Evolutionary conservation across 345 rosid species (phyloP).

Genomic region (Capsella bursapastoris): DNA sequence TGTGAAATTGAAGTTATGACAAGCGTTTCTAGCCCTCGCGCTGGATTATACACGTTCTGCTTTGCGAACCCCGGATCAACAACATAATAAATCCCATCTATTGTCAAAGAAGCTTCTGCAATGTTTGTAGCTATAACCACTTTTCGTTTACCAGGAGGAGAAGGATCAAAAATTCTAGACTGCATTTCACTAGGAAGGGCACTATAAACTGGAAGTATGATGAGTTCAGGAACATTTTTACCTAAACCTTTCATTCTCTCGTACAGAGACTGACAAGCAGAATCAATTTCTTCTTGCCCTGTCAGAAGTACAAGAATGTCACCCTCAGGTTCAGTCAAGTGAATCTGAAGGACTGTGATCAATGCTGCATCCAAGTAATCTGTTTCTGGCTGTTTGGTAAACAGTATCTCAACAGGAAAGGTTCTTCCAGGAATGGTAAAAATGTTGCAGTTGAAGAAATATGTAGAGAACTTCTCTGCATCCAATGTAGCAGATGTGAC

Average conservation of each 20-base stretch:
- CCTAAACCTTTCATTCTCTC: conserved; percentile 79
- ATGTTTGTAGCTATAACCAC: conserved; percentile 88
- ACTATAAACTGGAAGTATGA: conserved; percentile 82
- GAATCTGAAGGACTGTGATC: conserved; percentile 76
- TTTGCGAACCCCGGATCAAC: conserved; percentile 89
- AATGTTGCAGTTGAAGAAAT: conserved; percentile 78
- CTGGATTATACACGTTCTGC: conserved; percentile 81
- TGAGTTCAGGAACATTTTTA: conserved; percentile 73
- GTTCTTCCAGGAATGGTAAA: conserved; percentile 89
- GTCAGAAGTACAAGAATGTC: conserved; percentile 81
- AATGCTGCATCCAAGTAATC: conserved; percentile 83
- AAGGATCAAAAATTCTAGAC: conserved; percentile 84
- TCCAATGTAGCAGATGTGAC: conserved; percentile 87
- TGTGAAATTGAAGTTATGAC: conserved; percentile 84
- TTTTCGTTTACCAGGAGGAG: conserved; percentile 81
- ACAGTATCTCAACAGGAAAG: conserved; percentile 77
- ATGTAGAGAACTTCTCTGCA: conserved; percentile 82
- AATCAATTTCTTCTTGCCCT: conserved; percentile 88
- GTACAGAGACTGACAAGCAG: conserved; percentile 74
- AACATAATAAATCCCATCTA: conserved; percentile 80
- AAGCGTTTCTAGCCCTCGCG: conserved; percentile 77
- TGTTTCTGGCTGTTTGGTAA: conserved; percentile 84
- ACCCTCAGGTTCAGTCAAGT: conserved; percentile 90
- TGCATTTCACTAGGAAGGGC: conserved; percentile 93
- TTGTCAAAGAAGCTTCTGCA: conserved; percentile 83